Conservation (phyloP, 257 asterid species). For the Salvia splendens region DNA sequence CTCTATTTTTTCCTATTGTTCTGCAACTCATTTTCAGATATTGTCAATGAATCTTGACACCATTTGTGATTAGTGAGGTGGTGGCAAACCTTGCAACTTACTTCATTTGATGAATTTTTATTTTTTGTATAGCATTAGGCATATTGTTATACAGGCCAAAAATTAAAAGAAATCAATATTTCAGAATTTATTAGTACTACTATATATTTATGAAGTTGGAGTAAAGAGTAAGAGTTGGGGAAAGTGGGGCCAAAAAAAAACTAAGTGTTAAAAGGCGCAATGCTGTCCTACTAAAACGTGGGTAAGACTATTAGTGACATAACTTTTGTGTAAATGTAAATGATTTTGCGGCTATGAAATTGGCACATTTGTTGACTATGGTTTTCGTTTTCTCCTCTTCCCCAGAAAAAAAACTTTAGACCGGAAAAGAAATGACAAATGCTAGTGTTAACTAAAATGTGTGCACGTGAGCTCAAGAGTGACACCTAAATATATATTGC, state of each 20-base stretch:
- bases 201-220: no score
- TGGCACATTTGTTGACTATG: slow-evolving; percentile 35
- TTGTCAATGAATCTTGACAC: no score
- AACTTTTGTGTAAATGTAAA: slow-evolving; percentile 11
- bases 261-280: slow-evolving; percentile 38
- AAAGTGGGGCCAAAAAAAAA: slow-evolving; percentile 18
- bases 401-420: slow-evolving; percentile 37
- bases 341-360: slow-evolving; percentile 33
- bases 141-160: no score
- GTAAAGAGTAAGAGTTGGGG: not conserved
- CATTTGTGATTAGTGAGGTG: no score
- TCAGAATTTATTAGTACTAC: no score
- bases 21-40: not conserved
- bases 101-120: no score
- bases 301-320: slow-evolving; percentile 20
- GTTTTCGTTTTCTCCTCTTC: slow-evolving; percentile 15
- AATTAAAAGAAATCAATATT: no score
- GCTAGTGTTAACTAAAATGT: slow-evolving; percentile 10
- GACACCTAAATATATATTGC: no score
- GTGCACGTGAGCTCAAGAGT: slow-evolving; percentile 39
- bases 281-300: slow-evolving; percentile 34
- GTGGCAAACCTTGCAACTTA: no score
- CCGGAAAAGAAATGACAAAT: slow-evolving; percentile 14
- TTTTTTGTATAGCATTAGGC: no score
- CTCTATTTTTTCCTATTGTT: not conserved